These are phyloP conservation scores for Puccinia polysora DNA, from an alignment of 1,284 basidiomycete species.

Conservation along the genomic window DNA sequence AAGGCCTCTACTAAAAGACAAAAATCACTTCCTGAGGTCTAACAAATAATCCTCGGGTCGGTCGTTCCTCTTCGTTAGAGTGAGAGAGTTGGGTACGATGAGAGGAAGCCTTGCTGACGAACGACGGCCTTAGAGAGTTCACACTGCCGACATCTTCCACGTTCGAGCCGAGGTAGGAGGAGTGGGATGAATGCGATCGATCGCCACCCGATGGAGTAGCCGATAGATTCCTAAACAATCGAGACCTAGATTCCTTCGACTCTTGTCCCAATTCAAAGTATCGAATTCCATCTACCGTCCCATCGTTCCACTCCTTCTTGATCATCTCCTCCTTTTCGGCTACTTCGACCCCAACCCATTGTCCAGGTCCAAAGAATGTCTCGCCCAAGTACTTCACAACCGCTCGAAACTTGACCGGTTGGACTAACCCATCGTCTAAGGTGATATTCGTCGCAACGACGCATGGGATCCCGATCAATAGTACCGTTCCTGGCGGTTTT, in stretches of 20 bases:
- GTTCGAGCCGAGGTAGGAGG: neutral
- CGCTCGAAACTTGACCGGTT: conserved; percentile 75
- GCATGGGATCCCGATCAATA: conserved; percentile 39
- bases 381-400: conserved; percentile 81
- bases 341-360: conserved; percentile 89
- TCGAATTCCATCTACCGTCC: conserved; percentile 68
- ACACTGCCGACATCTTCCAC: neutral
- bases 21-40: conserved; percentile 43
- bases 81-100: conserved; percentile 3
- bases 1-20: conserved; percentile 32
- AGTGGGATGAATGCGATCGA: neutral
- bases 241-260: conserved; percentile 11
- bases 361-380: conserved; percentile 69
- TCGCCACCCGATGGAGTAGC: conserved; percentile 24
- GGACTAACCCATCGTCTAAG: conserved; percentile 49
- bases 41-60: conserved; percentile 41
- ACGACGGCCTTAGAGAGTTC: conserved; percentile 18
- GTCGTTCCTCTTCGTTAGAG: conserved; percentile 12
- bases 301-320: conserved; percentile 73
- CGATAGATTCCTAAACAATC: conserved; percentile 31
- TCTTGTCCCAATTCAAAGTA: conserved; percentile 67
- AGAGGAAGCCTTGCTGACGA: conserved; percentile 9
- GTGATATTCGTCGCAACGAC: conserved; percentile 25
- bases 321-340: conserved; percentile 62
- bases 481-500: conserved; percentile 20